phyloP scores from a whole-genome alignment of 2,329 filamentous ascomycete species.

The Ciborinia camelliae region DNA sequence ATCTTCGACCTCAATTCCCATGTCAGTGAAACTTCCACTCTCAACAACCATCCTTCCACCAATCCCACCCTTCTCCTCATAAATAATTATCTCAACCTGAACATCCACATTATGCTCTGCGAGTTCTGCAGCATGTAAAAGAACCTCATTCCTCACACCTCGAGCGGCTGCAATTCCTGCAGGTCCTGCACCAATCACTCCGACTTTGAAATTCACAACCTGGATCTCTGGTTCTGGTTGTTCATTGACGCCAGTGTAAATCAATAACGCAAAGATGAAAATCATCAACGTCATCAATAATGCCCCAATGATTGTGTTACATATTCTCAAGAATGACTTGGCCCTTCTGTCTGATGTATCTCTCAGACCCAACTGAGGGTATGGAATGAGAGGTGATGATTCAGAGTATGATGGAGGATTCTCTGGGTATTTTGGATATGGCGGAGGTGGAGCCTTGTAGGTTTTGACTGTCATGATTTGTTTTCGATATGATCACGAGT shows the following conservation, averaged over 20 bases:
- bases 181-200: slow-evolving; percentile 7
- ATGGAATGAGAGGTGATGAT: background rate
- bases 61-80: slow-evolving; percentile 5
- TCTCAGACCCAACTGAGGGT: too few relatives aligned
- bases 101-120: background rate
- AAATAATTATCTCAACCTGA: slow-evolving; percentile 3
- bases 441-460: background rate
- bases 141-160: background rate
- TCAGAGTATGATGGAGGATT: background rate
- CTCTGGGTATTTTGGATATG: background rate
- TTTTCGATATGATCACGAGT: background rate
- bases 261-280: background rate
- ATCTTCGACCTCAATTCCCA: slow-evolving; percentile 12
- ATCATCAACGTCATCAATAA: background rate
- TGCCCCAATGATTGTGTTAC: background rate
- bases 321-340: too few relatives aligned
- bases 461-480: background rate
- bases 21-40: background rate
- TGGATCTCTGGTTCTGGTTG: background rate
- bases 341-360: background rate
- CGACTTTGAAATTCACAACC: background rate
- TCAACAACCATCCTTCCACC: slow-evolving; percentile 14
- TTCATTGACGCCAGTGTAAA: background rate
- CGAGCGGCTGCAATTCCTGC: slow-evolving; percentile 2
- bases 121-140: background rate